phyloP scores from a whole-genome alignment of 2,329 filamentous ascomycete genomes.

The Exophiala xenobiotica region DNA sequence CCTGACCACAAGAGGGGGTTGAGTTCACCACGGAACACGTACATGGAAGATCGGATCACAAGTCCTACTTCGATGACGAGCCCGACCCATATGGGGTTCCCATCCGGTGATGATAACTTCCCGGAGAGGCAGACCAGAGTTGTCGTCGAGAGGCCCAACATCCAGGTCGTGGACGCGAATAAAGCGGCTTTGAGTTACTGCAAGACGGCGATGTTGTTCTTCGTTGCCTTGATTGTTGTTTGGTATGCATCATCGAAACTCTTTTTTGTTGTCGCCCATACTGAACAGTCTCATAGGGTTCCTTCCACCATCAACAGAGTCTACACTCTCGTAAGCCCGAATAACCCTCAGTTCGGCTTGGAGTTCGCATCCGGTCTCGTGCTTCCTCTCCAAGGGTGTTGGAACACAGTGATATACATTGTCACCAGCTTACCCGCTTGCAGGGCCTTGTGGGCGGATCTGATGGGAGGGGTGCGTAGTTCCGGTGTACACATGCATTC shows the following conservation, averaged over 20 bases:
- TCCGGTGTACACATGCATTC: neutral
- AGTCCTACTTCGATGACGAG: neutral
- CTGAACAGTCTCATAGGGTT: too few species aligned
- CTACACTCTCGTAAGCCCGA: constrained; percentile 63
- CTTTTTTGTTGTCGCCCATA: constrained; percentile 28
- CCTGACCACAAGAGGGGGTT: constrained; percentile 1
- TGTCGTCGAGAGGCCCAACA: constrained; percentile 5
- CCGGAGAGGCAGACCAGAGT: constrained; percentile 5
- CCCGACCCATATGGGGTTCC: constrained; percentile 3
- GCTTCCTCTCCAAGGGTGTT: constrained; percentile 78
- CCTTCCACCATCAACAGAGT: constrained; percentile 76
- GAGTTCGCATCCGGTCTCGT: constrained; percentile 72
- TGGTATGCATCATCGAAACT: constrained; percentile 35
- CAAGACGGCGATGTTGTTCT: constrained; percentile 43
- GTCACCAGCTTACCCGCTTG: constrained; percentile 67
- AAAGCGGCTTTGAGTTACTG: constrained; percentile 42
- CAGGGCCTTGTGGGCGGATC: constrained; percentile 37
- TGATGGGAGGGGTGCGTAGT: neutral
- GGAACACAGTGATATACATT: constrained; percentile 78
- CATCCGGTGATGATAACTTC: constrained; percentile 4
- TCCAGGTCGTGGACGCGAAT: constrained; percentile 33
- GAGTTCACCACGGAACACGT: constrained; percentile 5
- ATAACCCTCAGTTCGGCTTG: constrained; percentile 55
- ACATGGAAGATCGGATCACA: constrained; percentile 3
- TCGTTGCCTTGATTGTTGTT: constrained; percentile 44